Percentiles rank a stretch among this genome's conserved stretches.
phyloP scores from a whole-genome alignment of 164 flowering plant genomes.

The Vitis rotundifolia region DNA sequence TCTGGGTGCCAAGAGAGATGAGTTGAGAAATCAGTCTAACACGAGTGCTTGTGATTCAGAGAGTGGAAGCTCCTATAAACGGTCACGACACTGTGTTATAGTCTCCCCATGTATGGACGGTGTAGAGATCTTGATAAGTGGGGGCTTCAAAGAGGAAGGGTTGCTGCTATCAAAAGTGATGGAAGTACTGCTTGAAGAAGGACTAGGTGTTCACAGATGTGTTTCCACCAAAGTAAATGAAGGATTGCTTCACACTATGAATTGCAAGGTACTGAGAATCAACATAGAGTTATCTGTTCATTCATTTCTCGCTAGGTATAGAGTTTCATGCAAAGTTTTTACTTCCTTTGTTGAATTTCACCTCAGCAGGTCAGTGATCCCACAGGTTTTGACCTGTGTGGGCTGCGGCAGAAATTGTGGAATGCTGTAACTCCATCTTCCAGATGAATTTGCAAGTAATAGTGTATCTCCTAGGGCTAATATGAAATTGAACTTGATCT shows the following conservation, averaged over 20 bases:
- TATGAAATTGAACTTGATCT: too few species aligned
- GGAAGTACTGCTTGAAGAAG: conserved; percentile 21
- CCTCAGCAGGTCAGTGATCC: conserved; percentile 11
- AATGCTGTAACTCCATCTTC: too few species aligned
- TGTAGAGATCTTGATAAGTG: conserved; percentile 22
- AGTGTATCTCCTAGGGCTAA: too few species aligned
- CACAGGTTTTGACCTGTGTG: conserved; percentile 2
- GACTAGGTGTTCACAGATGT: conserved; percentile 24
- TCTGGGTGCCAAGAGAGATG: conserved; percentile 25
- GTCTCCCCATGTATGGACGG: conserved; percentile 14
- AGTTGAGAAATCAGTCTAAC: conserved; percentile 10
- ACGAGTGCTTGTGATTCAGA: neutral
- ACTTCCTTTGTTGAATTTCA: neutral
- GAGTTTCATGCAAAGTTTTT: neutral
- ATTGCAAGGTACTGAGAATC: conserved; percentile 21
- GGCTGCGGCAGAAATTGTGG: conserved; percentile 18
- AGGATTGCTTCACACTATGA: conserved; percentile 20
- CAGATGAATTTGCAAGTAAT: too few species aligned
- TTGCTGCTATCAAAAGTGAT: conserved; percentile 26
- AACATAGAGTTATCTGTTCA: too few species aligned
- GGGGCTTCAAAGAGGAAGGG: neutral
- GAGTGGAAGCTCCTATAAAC: neutral
- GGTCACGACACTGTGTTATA: neutral
- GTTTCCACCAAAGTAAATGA: conserved; percentile 23
- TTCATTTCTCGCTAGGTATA: neutral